Evolutionary conservation across 371 early-diverging fungal genomes (phyloP), one percentile per base, ranked within the genome.

Genomic region (Rhizomucor pusillus): DNA sequence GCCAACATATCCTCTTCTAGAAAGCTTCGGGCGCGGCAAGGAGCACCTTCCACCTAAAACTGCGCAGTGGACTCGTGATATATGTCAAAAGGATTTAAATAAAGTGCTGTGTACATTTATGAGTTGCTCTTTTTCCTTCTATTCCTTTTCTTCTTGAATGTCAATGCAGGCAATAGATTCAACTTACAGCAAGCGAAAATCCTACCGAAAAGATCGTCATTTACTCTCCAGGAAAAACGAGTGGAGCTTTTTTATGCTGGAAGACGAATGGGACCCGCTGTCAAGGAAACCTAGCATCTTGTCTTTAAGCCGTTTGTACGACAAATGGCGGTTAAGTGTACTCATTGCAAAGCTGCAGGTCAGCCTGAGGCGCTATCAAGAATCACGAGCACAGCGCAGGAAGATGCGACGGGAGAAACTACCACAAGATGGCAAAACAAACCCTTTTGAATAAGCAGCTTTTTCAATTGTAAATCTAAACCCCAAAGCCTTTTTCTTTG

Each of bases 391-490:
- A 33, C 45, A 29, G 43, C 43, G 59, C 54, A 52, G 56, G 51
- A 50, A 46, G 48, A 39, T 24, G 2, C 57, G 55, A 35, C 54
- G 57, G 33, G 67, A 66, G 33, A 72, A 72, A 46, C 51, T 60
- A 35, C 69, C 72, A 24, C 72, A 72, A 40, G 72, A 72, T 57
- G 72, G 72, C 3, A 67, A 68, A 34, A 72, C 72, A 12, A 72
- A 72, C 52, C 69, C 72, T 10, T 29, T 29, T 29, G 29, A 29
- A 29, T 29, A 29, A 29, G n/a, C 29, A 5, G 29, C 29, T 29
- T 5, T 29, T 29, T 3, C 7, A 29, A 7, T 29, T 29, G 29
- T 29, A 29, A 29, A 29, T 29, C 3, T 7, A 7, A 29, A 7
- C 7, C 29, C 29, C 3, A 29, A 29, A 29, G 29, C 29, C 7